phyloP scores from a whole-genome alignment of 2,329 filamentous ascomycete genomes.

The Endocalyx cinctus region DNA sequence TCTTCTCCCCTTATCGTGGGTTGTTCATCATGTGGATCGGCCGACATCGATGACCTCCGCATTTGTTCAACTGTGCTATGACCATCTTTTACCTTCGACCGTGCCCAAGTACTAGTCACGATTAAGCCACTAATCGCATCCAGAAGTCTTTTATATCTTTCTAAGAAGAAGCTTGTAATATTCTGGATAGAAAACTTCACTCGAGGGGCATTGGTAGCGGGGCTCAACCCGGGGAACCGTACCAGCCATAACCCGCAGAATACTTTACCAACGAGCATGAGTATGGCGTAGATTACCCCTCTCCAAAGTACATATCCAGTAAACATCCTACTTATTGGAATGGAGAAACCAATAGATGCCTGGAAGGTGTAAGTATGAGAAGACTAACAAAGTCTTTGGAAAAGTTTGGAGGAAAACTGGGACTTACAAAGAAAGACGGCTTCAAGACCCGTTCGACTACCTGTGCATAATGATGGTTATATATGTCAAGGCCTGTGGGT shows the following conservation, averaged over 20 bases:
- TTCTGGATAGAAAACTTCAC: no score
- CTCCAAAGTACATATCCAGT: slow-evolving; percentile 60
- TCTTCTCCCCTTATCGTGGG: no score
- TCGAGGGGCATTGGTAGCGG: no score
- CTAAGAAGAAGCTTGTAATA: no score
- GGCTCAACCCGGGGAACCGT: slow-evolving; percentile 29
- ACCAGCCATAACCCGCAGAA: slow-evolving; percentile 57
- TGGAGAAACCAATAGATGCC: slow-evolving; percentile 69
- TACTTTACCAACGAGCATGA: slow-evolving; percentile 65
- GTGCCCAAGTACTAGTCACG: no score
- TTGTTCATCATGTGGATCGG: no score
- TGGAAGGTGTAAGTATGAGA: slow-evolving; percentile 15
- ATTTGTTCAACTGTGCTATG: no score
- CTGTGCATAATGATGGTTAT: slow-evolving; percentile 35
- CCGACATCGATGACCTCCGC: no score
- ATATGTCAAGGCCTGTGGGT: slow-evolving; percentile 19
- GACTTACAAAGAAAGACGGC: slow-evolving; percentile 67
- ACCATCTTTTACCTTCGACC: no score
- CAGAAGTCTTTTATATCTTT: no score
- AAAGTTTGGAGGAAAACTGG: background rate
- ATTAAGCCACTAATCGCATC: no score
- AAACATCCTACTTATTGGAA: slow-evolving; percentile 71
- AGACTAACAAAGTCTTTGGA: background rate
- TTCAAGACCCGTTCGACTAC: slow-evolving; percentile 50
- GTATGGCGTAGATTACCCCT: slow-evolving; percentile 63